A percentile compares a stretch with the other conserved stretches of the same genome.
Evolutionary conservation across 192 early-diverging fungal species (phyloP).

Genomic region (Mycoemilia scoparia): DNA sequence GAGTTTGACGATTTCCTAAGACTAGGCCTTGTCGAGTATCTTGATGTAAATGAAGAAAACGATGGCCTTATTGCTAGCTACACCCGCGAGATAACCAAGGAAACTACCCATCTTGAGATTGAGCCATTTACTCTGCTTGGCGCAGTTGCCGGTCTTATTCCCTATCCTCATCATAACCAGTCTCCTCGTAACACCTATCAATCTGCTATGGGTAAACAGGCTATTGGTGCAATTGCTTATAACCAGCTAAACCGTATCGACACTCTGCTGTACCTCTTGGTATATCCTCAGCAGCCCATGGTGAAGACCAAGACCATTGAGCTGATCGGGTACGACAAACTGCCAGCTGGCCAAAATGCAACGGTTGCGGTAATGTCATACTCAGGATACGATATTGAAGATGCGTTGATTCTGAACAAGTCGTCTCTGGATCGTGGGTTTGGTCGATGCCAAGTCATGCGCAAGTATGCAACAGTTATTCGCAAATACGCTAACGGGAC

Average conservation of each 20-base stretch:
- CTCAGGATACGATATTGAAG: constrained; percentile 96
- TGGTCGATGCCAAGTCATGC: constrained; percentile 84
- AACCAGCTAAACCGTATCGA: constrained; percentile 92
- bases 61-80: constrained; percentile 89
- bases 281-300: constrained; percentile 95
- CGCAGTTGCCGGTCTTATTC: constrained; percentile 93
- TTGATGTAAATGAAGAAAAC: constrained; percentile 95
- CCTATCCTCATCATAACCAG: constrained; percentile 98
- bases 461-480: constrained; percentile 71
- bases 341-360: constrained; percentile 74
- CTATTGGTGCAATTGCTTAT: constrained; percentile 90
- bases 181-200: constrained; percentile 97
- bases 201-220: constrained; percentile 98
- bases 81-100: constrained; percentile 62
- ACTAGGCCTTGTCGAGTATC: constrained; percentile 80
- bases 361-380: constrained; percentile 95
- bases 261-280: constrained; percentile 86
- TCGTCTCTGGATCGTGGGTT: constrained; percentile 87
- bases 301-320: constrained; percentile 96
- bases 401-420: constrained; percentile 91
- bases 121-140: constrained; percentile 90
- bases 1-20: constrained; percentile 84
- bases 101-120: constrained; percentile 91
- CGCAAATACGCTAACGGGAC: constrained; percentile 81
- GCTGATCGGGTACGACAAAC: constrained; percentile 89